These are phyloP conservation scores for Fusarium mangiferae DNA, from an alignment of 2,329 filamentous ascomycete species.

Conservation along the genomic window DNA sequence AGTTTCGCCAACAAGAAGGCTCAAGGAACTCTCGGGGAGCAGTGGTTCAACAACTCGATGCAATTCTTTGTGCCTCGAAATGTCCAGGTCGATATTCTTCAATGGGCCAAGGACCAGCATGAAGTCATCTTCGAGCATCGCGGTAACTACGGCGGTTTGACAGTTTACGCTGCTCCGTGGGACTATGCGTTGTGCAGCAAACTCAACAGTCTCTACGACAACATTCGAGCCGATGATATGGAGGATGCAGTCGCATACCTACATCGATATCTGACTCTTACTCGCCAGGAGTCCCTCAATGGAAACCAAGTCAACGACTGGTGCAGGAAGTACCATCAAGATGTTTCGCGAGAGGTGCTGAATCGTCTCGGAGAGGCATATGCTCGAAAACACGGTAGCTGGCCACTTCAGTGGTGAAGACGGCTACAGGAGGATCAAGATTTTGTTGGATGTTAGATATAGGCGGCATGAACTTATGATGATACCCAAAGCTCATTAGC, in stretches of 20 bases:
- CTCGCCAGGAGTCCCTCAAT: constrained; percentile 1
- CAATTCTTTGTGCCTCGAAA: constrained; percentile 31
- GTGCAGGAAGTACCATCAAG: constrained; percentile 32
- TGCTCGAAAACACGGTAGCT: constrained; percentile 12
- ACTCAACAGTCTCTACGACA: constrained; percentile 33
- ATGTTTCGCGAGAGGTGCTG: constrained; percentile 20
- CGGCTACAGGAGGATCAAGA: background rate
- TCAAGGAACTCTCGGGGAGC: constrained; percentile 25
- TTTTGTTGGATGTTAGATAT: background rate
- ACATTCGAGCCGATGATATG: constrained; percentile 33
- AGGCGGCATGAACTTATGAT: constrained; percentile 20
- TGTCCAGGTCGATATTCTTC: constrained; percentile 19
- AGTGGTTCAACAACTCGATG: constrained; percentile 41
- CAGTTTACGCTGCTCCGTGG: constrained; percentile 36
- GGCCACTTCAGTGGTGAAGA: constrained; percentile 23
- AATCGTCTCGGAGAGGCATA: constrained; percentile 21
- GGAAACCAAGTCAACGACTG: constrained; percentile 15
- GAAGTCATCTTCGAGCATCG: constrained; percentile 32
- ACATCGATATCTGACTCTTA: constrained; percentile 16
- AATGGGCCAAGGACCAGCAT: constrained; percentile 23
- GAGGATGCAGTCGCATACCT: constrained; percentile 36
- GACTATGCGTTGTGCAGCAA: constrained; percentile 36
- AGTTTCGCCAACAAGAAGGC: constrained; percentile 31
- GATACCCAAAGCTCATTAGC: constrained; percentile 27
- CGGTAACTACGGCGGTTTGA: constrained; percentile 25